Percentiles rank a stretch among this genome's conserved stretches.
phyloP scores from a whole-genome alignment of 441 rosid species.

The Breynia disticha region DNA sequence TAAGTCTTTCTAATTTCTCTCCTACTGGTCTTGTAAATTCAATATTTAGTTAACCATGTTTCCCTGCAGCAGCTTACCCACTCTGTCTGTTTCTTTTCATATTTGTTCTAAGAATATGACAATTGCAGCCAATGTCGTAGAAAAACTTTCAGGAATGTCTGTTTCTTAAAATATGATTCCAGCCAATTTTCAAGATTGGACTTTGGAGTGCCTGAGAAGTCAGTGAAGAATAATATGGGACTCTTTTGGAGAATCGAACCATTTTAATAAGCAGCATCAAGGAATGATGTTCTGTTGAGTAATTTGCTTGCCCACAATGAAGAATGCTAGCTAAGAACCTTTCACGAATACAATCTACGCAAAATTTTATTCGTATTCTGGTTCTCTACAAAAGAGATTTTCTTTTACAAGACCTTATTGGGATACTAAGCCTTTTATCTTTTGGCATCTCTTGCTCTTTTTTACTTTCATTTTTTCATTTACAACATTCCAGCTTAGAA shows the following conservation, averaged over 20 bases:
- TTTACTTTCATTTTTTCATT: constrained; percentile 5
- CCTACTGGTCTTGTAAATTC: constrained; percentile 18
- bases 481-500: not conserved
- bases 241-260: constrained; percentile 31
- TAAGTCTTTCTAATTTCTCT: not conserved
- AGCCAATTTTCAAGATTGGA: constrained; percentile 12
- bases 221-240: constrained; percentile 5
- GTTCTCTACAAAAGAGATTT: constrained; percentile 18
- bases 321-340: constrained; percentile 13
- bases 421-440: constrained; percentile 15
- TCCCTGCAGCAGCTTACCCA: constrained; percentile 31
- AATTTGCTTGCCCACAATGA: constrained; percentile 4
- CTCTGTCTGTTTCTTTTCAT: constrained; percentile 24
- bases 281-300: constrained; percentile 37
- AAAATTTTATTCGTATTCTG: constrained; percentile 33
- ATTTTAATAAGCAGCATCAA: constrained; percentile 20
- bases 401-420: constrained; percentile 11
- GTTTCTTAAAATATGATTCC: constrained; percentile 16
- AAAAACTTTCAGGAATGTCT: constrained; percentile 37
- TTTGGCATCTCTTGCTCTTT: constrained; percentile 6
- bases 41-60: constrained; percentile 27
- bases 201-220: constrained; percentile 25
- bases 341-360: constrained; percentile 20
- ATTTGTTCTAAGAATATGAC: constrained; percentile 26
- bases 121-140: constrained; percentile 27